Conservation (phyloP, 306 rosid genomes). For the Cucumis hystrix region DNA sequence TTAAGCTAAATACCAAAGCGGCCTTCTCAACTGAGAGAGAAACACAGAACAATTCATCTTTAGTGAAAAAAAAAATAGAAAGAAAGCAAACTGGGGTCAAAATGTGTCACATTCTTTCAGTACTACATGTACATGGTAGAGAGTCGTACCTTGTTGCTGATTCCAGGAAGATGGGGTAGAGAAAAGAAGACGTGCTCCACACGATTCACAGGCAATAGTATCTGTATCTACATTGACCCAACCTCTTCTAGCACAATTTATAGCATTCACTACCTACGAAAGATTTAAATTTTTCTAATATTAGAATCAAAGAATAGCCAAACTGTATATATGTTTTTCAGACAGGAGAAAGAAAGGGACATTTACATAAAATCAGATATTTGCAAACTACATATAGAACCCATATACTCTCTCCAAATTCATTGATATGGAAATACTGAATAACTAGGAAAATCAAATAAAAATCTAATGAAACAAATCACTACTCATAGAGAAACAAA, state of each 20-base stretch:
- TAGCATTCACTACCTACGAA: conserved; percentile 62
- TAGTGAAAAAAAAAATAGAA: not conserved
- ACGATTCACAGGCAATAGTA: conserved; percentile 68
- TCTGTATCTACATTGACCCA: conserved; percentile 82
- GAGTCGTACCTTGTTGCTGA: conserved; percentile 62
- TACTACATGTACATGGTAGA: not conserved
- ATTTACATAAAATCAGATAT: not conserved
- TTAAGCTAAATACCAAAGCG: conserved; percentile 81
- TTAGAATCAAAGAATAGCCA: not conserved
- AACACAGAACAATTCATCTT: not conserved
- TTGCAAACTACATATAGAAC: not conserved
- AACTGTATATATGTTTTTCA: not conserved
- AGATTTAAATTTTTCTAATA: conserved; percentile 2
- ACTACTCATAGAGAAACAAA: not conserved
- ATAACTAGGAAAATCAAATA: not conserved
- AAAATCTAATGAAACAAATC: not conserved
- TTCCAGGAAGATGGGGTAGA: conserved; percentile 81
- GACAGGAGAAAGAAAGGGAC: not conserved
- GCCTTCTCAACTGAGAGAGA: conserved; percentile 81
- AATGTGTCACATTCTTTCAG: not conserved
- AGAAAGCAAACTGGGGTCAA: not conserved
- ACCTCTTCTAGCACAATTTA: conserved; percentile 94
- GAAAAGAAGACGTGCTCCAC: conserved; percentile 70
- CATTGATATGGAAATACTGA: not conserved
- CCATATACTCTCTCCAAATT: not conserved